phyloP scores from a whole-genome alignment of 495 filamentous ascomycete species.

The Letharia columbiana region DNA sequence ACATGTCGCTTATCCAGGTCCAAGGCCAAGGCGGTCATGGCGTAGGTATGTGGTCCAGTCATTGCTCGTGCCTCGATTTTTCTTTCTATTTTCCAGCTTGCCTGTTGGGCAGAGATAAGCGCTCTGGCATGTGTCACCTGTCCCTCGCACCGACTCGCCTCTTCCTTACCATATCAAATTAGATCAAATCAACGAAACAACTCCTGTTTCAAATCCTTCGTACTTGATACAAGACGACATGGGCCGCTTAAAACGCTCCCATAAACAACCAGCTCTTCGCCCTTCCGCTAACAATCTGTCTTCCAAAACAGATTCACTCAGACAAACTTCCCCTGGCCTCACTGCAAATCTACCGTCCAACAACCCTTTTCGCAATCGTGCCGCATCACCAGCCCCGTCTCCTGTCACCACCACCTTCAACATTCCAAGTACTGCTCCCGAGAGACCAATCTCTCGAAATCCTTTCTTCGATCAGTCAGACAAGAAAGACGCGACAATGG shows the following conservation, averaged over 20 bases:
- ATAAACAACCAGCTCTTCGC: slow-evolving; percentile 8
- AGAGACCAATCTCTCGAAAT: slow-evolving; percentile 76
- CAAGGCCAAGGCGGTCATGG: slow-evolving; percentile 18
- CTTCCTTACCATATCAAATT: neutral
- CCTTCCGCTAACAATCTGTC: slow-evolving; percentile 14
- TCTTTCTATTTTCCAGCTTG: neutral
- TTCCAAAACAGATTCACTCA: slow-evolving; percentile 10
- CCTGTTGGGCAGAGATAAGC: slow-evolving; percentile 7
- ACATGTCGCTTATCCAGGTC: slow-evolving; percentile 17
- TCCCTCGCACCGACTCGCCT: neutral
- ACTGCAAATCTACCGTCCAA: slow-evolving; percentile 61
- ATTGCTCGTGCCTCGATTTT: neutral
- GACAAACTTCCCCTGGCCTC: slow-evolving; percentile 15
- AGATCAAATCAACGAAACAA: neutral
- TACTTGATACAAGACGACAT: neutral
- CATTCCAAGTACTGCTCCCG: slow-evolving; percentile 44
- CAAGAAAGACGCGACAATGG: slow-evolving; percentile 38
- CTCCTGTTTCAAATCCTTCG: slow-evolving; percentile 5
- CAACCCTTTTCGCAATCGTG: slow-evolving; percentile 96
- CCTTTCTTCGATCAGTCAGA: slow-evolving; percentile 74
- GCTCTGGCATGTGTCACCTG: slow-evolving; percentile 11
- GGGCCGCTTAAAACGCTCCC: slow-evolving; percentile 16
- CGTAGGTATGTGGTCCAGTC: slow-evolving; percentile 13
- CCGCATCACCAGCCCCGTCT: slow-evolving; percentile 55
- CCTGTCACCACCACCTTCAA: slow-evolving; percentile 32